Conservation (phyloP, 176 grass and related monocot genomes). For the Musa beccarii region DNA sequence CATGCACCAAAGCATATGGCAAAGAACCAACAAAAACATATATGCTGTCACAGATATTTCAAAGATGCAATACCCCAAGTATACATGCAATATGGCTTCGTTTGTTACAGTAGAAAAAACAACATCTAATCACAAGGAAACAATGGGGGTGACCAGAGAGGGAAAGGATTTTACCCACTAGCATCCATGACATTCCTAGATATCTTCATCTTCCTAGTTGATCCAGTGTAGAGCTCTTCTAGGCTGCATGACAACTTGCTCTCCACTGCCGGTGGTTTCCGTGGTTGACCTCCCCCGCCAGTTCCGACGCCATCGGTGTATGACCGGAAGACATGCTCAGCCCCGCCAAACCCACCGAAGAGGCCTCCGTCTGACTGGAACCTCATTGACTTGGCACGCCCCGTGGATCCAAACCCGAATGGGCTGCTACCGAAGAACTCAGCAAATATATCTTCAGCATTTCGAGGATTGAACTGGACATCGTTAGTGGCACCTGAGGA, state of each 20-base stretch:
- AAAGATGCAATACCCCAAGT: background rate
- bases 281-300: background rate
- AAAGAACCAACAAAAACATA: background rate
- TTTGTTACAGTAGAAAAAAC: background rate
- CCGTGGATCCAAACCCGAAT: slow-evolving; percentile 38
- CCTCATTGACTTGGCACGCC: slow-evolving; percentile 26
- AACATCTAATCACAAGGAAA: background rate
- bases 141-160: background rate
- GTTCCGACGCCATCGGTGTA: slow-evolving; percentile 2
- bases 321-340: slow-evolving; percentile 10
- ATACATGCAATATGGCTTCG: background rate
- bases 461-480: slow-evolving; percentile 13
- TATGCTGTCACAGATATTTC: too few species aligned
- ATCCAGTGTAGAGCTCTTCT: slow-evolving; percentile 67
- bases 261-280: slow-evolving; percentile 36
- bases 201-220: slow-evolving; percentile 80
- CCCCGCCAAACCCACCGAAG: slow-evolving; percentile 20
- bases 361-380: slow-evolving; percentile 21
- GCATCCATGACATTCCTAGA: slow-evolving; percentile 43
- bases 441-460: slow-evolving; percentile 58
- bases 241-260: slow-evolving; percentile 69
- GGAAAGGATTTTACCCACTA: slow-evolving; percentile 29
- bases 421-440: slow-evolving; percentile 73
- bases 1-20: background rate
- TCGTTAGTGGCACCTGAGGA: background rate